Percentiles rank a stretch among this genome's conserved stretches.
These are phyloP conservation scores for Straminergon stramineum DNA, from an alignment of 225 moss, liverwort and hornwort genomes.

Conservation along the genomic window DNA sequence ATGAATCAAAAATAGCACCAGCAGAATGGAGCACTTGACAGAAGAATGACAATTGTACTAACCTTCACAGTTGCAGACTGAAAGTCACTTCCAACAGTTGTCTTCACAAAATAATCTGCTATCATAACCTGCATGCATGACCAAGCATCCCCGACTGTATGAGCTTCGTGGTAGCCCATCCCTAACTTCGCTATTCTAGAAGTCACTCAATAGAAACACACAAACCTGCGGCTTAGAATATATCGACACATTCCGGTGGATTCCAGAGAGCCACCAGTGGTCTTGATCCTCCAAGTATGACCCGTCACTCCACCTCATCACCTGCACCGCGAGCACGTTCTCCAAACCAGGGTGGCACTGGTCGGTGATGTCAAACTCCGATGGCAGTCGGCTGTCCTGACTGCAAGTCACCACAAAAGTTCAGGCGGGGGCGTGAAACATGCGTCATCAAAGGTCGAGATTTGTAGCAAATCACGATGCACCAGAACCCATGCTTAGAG, in stretches of 20 bases:
- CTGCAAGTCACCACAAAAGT: slow-evolving; percentile 27
- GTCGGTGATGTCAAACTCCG: slow-evolving; percentile 81
- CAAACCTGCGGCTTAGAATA: slow-evolving; percentile 74
- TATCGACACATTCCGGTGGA: slow-evolving; percentile 75
- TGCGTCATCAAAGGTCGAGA: not conserved
- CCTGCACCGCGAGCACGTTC: slow-evolving; percentile 87
- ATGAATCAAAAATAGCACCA: not conserved
- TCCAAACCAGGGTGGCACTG: slow-evolving; percentile 42
- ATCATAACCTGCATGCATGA: slow-evolving; percentile 71
- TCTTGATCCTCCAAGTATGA: slow-evolving; percentile 99
- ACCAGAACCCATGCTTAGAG: not conserved
- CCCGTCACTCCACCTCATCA: slow-evolving; percentile 98
- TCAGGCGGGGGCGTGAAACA: not conserved
- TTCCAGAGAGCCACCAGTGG: slow-evolving; percentile 99
- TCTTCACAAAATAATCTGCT: slow-evolving; percentile 77
- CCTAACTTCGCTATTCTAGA: not conserved
- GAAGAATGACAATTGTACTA: not conserved
- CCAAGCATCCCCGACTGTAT: not conserved
- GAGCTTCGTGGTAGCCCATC: not conserved
- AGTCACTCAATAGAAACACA: not conserved
- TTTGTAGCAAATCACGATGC: not conserved
- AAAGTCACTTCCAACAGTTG: slow-evolving; percentile 41
- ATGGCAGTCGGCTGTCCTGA: slow-evolving; percentile 91
- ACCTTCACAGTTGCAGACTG: slow-evolving; percentile 64
- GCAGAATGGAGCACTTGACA: not conserved